Evolutionary conservation across 2,329 filamentous ascomycete species (phyloP).

Genomic region (Coniochaeta pulveracea): DNA sequence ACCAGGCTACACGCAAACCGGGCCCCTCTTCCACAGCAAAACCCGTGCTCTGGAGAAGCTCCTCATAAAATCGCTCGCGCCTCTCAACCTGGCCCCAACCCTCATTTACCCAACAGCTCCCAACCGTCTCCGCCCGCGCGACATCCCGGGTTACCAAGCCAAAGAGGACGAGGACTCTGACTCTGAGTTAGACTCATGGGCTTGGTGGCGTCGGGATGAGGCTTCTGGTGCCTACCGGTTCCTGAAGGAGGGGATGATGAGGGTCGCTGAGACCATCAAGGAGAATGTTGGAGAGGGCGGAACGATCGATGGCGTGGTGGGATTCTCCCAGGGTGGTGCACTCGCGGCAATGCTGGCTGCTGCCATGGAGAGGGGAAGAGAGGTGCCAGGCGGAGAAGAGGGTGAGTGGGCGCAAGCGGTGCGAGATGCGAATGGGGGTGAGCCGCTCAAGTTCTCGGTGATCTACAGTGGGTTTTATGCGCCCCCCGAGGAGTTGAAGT

Average conservation of each 20-base stretch:
- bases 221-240: conserved; percentile 53
- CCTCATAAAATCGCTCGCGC: conserved; percentile 60
- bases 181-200: conserved; percentile 55
- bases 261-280: conserved; percentile 49
- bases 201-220: conserved; percentile 70
- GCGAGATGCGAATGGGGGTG: conserved; percentile 34
- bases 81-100: conserved; percentile 38
- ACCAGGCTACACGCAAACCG: conserved; percentile 80
- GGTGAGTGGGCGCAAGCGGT: conserved; percentile 31
- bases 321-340: conserved; percentile 73
- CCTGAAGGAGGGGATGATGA: conserved; percentile 55
- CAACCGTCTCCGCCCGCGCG: conserved; percentile 45
- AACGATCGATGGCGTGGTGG: conserved; percentile 55
- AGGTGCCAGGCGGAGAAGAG: conserved; percentile 23
- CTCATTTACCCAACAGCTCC: conserved; percentile 63
- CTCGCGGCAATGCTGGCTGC: conserved; percentile 61
- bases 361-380: conserved; percentile 47
- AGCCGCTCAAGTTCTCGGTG: conserved; percentile 55
- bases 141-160: conserved; percentile 57
- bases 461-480: conserved; percentile 70
- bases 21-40: conserved; percentile 74
- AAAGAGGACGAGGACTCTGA: conserved; percentile 14
- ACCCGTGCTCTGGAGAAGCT: conserved; percentile 78
- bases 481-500: conserved; percentile 47
- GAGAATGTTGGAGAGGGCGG: no score